A percentile compares a stretch with the other conserved stretches of the same genome.
phyloP scores from a whole-genome alignment of 306 rosid species.

The Sesbania bispinosa region DNA sequence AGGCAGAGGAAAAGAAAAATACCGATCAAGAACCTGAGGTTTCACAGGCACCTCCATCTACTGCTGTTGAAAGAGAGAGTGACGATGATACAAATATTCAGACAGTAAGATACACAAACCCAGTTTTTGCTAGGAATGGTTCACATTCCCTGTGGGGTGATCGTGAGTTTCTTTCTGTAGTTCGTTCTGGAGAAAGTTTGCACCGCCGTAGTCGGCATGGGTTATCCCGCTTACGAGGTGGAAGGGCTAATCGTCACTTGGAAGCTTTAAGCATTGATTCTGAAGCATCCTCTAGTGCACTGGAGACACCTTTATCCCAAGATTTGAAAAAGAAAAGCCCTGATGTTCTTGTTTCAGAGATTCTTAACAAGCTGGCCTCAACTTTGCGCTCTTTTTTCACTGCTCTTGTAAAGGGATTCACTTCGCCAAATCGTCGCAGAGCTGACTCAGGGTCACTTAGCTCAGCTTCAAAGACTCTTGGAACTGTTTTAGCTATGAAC shows the following conservation, averaged over 20 bases:
- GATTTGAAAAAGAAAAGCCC: slow-evolving; percentile 97
- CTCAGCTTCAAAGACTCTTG: slow-evolving; percentile 88
- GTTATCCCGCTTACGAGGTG: slow-evolving; percentile 79
- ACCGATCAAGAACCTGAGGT: slow-evolving; percentile 70
- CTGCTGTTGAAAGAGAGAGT: slow-evolving; percentile 81
- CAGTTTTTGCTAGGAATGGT: slow-evolving; percentile 71
- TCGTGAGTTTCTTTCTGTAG: slow-evolving; percentile 86
- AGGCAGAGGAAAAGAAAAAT: slow-evolving; percentile 69
- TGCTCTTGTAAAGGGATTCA: slow-evolving; percentile 92
- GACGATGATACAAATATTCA: slow-evolving; percentile 86
- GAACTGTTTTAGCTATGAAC: slow-evolving; percentile 77
- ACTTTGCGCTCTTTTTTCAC: slow-evolving; percentile 84
- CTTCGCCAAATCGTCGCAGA: slow-evolving; percentile 90
- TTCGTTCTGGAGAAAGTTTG: slow-evolving; percentile 84
- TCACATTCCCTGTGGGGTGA: slow-evolving; percentile 88
- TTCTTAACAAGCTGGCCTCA: slow-evolving; percentile 81
- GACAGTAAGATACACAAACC: slow-evolving; percentile 79
- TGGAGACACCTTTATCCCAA: slow-evolving; percentile 60
- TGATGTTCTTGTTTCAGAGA: slow-evolving; percentile 70
- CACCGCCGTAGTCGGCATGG: slow-evolving; percentile 91
- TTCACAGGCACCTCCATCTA: slow-evolving; percentile 64
- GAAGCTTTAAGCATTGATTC: slow-evolving; percentile 77
- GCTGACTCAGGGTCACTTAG: slow-evolving; percentile 77
- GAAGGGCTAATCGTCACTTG: slow-evolving; percentile 78
- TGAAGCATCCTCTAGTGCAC: slow-evolving; percentile 57